These are phyloP conservation scores for Fusarium sp. DNA, from an alignment of 2,329 filamentous ascomycete species.

Conservation along the genomic window DNA sequence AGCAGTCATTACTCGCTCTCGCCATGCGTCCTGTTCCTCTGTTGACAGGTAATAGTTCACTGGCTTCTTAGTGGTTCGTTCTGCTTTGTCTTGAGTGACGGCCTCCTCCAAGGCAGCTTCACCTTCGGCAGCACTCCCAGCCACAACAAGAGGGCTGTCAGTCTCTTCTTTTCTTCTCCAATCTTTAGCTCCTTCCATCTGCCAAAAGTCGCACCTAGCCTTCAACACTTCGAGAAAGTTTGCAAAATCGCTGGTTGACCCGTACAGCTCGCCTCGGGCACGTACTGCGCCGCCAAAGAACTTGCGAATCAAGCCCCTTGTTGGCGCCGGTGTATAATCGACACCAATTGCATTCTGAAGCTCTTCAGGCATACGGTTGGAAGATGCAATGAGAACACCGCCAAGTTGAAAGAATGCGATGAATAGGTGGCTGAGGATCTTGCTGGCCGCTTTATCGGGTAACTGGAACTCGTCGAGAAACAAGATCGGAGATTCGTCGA, in stretches of 20 bases:
- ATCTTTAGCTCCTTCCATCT: constrained; percentile 81
- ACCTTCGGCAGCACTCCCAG: not conserved
- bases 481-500: constrained; percentile 78
- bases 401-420: constrained; percentile 85
- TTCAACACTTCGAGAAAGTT: constrained; percentile 80
- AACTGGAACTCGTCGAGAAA: constrained; percentile 89
- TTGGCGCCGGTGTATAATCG: constrained; percentile 70
- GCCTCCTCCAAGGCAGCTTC: not conserved
- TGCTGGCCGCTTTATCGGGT: constrained; percentile 80
- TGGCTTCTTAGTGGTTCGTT: constrained; percentile 44
- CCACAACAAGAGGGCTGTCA: constrained; percentile 8
- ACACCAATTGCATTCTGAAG: constrained; percentile 79
- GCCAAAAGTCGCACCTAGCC: constrained; percentile 84
- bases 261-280: constrained; percentile 63
- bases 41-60: constrained; percentile 47
- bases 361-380: constrained; percentile 86
- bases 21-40: constrained; percentile 49
- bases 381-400: constrained; percentile 82
- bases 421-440: constrained; percentile 82
- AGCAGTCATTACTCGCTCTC: constrained; percentile 36
- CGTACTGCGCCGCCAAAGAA: constrained; percentile 57
- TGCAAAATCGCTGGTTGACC: constrained; percentile 77
- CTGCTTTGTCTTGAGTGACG: constrained; percentile 21
- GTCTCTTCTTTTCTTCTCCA: constrained; percentile 70
- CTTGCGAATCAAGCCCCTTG: constrained; percentile 63